Percentiles rank a stretch among this genome's conserved stretches.
Conservation (phyloP, 148 eudicot species). For the Heliamphora exappendiculata region DNA sequence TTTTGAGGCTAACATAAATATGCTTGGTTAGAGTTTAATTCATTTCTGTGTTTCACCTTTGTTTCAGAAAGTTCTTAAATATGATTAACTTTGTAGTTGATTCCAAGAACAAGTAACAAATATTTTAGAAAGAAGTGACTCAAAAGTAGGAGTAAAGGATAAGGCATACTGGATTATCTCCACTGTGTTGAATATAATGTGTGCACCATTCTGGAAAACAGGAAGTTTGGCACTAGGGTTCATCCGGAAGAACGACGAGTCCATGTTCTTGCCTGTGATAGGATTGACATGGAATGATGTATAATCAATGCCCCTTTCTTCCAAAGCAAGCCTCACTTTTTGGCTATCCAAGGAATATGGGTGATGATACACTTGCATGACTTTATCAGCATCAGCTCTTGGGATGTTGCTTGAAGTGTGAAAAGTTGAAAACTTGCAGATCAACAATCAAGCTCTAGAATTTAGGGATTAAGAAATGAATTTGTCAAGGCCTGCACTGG, state of each 20-base stretch:
- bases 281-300: constrained; percentile 87
- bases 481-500: background rate
- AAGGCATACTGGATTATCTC: constrained; percentile 72
- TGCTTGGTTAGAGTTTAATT: background rate
- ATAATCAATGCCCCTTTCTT: constrained; percentile 79
- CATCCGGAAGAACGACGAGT: constrained; percentile 67
- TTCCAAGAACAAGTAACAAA: background rate
- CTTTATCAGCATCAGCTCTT: constrained; percentile 29
- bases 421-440: background rate
- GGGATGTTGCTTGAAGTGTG: background rate
- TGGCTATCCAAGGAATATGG: constrained; percentile 90
- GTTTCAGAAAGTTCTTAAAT: background rate
- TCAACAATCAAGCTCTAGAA: background rate
- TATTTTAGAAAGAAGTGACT: background rate
- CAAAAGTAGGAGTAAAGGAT: constrained; percentile 1
- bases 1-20: background rate
- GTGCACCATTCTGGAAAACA: constrained; percentile 87
- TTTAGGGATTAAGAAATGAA: background rate
- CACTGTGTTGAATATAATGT: constrained; percentile 55
- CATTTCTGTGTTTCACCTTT: background rate
- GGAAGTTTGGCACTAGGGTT: constrained; percentile 81
- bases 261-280: constrained; percentile 85
- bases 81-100: background rate
- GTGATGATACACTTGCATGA: constrained; percentile 96
- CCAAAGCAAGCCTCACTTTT: constrained; percentile 88